Base-by-base conservation (phyloP, 306 rosid species). In the Vigna nakashimae region DNA sequence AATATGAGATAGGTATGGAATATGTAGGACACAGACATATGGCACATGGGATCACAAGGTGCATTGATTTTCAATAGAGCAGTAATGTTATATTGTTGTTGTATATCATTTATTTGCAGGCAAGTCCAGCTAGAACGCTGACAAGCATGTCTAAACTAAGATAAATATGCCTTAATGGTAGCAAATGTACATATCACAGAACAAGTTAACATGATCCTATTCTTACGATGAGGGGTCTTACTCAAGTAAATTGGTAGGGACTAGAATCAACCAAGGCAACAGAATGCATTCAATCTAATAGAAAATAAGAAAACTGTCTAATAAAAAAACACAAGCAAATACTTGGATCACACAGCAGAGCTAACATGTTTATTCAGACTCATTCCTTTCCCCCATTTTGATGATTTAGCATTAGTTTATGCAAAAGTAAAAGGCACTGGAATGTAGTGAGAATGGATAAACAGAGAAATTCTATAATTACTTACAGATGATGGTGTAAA, bases 121-220 rank as follows among this genome's bases (percentile, higher is more conserved):
- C 77, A 75, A 75, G 3, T 75, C 77, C 72, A 77, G 82, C 79
- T 65, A 72, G 58, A 48, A 82, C 1, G n/a, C 82, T 77, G 79
- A 65, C 82, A 70, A 65, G 8, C 58, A 34, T 55, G 79, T 65
- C 65, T 20, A 63, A 70, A 53, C 69, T 67, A 22, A 55, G 60
- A 56, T 71, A 77, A 64, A 36, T 53, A n/a, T 11, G 51, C 26
- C 64, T 36, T 34, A 60, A 9, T 12, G 15, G 50, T 58, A 58
- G 22, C 34, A 71, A 28, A 53, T 64, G 40, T 52, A n/a, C 40
- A 18, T 45, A 11, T 26, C 59, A 58, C 26, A 40, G 14, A 15
- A 51, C 13, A 40, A 63, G 51, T 51, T 58, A 26, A 60, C 62
- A 43, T 17, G 60, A 73, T 72, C 68, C 67, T 17, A 42, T 7